Evolutionary conservation across 2,329 filamentous ascomycete species (phyloP), one percentile per base, ranked within the genome.

Genomic region (Nemania sp.): DNA sequence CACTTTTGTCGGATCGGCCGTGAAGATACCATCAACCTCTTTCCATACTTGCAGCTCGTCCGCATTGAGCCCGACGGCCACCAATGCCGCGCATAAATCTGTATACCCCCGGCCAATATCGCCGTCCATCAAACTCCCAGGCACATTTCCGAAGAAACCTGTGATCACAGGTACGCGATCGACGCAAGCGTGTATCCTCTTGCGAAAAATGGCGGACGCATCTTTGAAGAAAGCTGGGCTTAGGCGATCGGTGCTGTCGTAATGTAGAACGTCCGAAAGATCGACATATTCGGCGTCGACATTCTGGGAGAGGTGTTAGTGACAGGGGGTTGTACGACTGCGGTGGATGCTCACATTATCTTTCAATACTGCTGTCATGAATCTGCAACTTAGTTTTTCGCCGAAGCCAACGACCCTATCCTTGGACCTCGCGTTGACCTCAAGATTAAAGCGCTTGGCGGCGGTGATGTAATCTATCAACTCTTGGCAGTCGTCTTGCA

Each of bases 21-120:
- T 86, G 73, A 96, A 94, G 68, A 97, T 95, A 54, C 91, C 92
- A 71, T 99, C 94, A 6, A 99, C 94, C 71, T 99, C 94, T 76
- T 99, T 99, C 94, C 94, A 97, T 60, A 99, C 89, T 72, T 99
- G 94, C 47, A 99, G 80, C 72, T 99, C 94, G 49, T 87, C 78
- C 1, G 94, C 94, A 64, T 84, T 79, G n/a, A 95, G 77, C 3
- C 91, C 93, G 8, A 99, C 93, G 1, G 94, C 91, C 46, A 92
- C 87, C 14, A 99, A 79, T 5, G 94, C 92, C 11, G 94, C 93
- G 70, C 94, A 97, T 41, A 99, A 82, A 73, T 99, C 94, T 8
- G 94, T 97, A 73, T 99, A 99, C 24, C 94, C 94, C 64, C 94
- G 88, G 17, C 94, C 94, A 60, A 99, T 90, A 64, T 95, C 89